Evolutionary conservation across 139 green algal genomes (phyloP), one percentile per base, ranked within the genome.

Genomic region (Desmodesmus armatus): DNA sequence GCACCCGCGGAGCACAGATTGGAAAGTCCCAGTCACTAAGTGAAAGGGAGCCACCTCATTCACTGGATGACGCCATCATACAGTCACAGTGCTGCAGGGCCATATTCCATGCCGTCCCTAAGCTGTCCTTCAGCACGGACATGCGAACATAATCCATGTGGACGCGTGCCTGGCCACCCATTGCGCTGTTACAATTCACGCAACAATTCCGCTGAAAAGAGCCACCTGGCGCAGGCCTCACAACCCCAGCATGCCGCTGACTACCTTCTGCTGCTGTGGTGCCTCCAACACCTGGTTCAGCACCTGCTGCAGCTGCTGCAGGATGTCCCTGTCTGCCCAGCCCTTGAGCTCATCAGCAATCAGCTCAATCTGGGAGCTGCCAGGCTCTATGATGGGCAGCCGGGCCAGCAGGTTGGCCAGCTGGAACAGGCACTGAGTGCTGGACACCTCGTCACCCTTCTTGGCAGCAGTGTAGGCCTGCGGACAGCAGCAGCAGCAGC

Each of bases 341-440:
- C 78, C 78, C 71, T 86, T 40, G 25, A 89, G 71, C 29, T 84
- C 82, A 9, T 89, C 85, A 35, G 85, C 70, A 37, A 89, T 89
- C 11, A 89, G 60, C 4, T 53, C n/a, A 44, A 91, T 85, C 69
- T 91, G 55, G 40, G 35, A 71, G 58, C 72, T 70, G 5, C 43
- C 63, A 0, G 41, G 35, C 39, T 84, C 35, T 41, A 89, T 44
- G 58, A 88, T 72, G 0, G 88, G 88, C 76, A 91, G 37, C 35
- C 71, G 43, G 27, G 85, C 29, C 69, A 91, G 76, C 75, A 91
- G 71, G 9, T 21, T 62, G 0, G 84, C 70, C n/a, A 91, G 72
- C 35, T 87, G 75, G 6, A 83, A 67, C 3, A 91, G 81, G 0
- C 67, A 75, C 3, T 74, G 65, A 33, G 82, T 70, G 21, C 25